Conservation (phyloP, 2,329 filamentous ascomycete species). For the Pseudocercospora ulei region DNA sequence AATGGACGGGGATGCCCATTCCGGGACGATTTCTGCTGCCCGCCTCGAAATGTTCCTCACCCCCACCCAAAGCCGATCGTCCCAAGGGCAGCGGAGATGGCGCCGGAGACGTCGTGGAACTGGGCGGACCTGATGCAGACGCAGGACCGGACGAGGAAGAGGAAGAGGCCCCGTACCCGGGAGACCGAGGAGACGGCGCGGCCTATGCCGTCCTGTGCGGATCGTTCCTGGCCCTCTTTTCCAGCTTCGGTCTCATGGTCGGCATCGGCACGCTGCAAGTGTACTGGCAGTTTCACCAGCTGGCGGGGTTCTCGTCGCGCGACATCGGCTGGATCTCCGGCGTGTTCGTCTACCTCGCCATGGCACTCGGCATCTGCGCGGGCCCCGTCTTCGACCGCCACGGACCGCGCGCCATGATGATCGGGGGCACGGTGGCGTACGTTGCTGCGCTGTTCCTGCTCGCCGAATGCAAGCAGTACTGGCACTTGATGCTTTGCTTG, state of each 20-base stretch:
- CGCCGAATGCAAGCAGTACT: conserved; percentile 42
- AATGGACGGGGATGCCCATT: too few species aligned
- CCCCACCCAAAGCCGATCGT: too few species aligned
- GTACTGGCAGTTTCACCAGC: conserved; percentile 41
- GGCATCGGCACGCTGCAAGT: conserved; percentile 43
- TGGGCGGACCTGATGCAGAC: too few species aligned
- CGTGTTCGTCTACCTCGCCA: conserved; percentile 40
- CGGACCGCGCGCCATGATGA: conserved; percentile 38
- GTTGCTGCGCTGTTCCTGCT: conserved; percentile 41
- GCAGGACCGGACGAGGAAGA: too few species aligned
- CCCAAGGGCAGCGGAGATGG: too few species aligned
- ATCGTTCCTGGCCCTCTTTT: conserved; percentile 34
- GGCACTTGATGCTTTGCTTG: conserved; percentile 41
- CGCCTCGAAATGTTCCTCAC: too few species aligned
- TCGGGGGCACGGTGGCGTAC: conserved; percentile 35
- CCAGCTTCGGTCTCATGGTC: conserved; percentile 43
- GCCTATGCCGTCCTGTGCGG: conserved; percentile 27
- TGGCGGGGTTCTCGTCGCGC: conserved; percentile 37
- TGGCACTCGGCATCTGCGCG: conserved; percentile 42
- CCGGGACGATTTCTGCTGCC: too few species aligned
- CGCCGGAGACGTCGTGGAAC: too few species aligned
- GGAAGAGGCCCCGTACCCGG: conserved; percentile 8
- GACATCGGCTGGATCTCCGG: conserved; percentile 46
- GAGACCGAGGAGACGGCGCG: conserved; percentile 8
- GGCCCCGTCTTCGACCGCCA: conserved; percentile 45